Base-by-base conservation (phyloP, 2,329 filamentous ascomycete genomes). In the Coleophoma eucalyptorum region DNA sequence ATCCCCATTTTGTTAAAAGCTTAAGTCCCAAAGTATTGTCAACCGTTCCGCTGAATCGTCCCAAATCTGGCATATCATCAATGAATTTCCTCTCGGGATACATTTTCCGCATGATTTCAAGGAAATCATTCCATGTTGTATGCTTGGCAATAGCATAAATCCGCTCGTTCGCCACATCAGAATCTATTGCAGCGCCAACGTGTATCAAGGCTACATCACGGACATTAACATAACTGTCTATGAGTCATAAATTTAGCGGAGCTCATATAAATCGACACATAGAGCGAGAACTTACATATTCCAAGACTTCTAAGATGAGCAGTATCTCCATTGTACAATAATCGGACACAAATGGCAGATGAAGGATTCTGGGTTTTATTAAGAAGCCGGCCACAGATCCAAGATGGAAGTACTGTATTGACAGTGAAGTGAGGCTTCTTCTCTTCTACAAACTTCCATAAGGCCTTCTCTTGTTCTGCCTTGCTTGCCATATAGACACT, bases 181-280 rank as follows among this genome's bases (percentile, higher is more conserved):
- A 56, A 42, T 66, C 63, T 11, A 65, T 47, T 1, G 59, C 41
- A 5, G 58, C 57, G 7, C 59, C 64, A 10, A 65, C 51, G 38
- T 66, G 63, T 6, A 66, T 35, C 26, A 57, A n/a, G 2, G 59
- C 64, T 5, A 60, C 55, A 33, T 66, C 62, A 21, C 56, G 55
- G 7, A 63, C 58, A 40, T 65, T 56, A 16, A 60, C 48, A 49
- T 50, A 49, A 35, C 51, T 56, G 12, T 50, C 58, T 58, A 38
- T 38, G 6, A 38, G 2, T 15, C 6, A 38, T 7, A 6, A 38
- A 38, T 6, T 38, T 38, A 38, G 35, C 15, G 12, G 13, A 12
- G 6, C 12, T n/a, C 5, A 38, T 38, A 18, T 38, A 2, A 7
- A 26, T 5, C 4, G 10, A 26, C 10, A 26, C 6, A 26, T 26